Evolutionary conservation across 139 green algal genomes (phyloP), one percentile per base, ranked within the genome.

Genomic region (Tetradesmus lagerheimii): DNA sequence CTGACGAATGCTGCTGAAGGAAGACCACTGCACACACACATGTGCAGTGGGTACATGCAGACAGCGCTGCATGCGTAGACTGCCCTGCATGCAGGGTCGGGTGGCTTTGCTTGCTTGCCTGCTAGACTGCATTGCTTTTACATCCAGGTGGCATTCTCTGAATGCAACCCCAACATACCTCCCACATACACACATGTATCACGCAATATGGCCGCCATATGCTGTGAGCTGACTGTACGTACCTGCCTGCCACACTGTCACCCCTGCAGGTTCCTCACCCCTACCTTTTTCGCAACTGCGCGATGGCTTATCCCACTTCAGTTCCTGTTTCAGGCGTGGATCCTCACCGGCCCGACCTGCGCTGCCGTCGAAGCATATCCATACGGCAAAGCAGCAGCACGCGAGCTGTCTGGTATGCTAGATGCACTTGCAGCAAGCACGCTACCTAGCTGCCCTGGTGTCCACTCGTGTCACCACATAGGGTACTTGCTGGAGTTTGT

Each of bases 211-310:
- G 47, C 47, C 47, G 47, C 47, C 47, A 23, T 14, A 11, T 62
- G 1, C 8, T 16, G 20, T 18, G 47, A 16, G 2, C 47, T 20
- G 8, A 11, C 27, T 35, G 62, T 14, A 75, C n/a, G 64, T 35
- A 35, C 3, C 8, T 6, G 16, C 64, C 4, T 1, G 25, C 8
- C 29, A 12, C 64, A 75, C 29, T 35, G 4, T 23, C 11, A 23
- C 14, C 2, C 4, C 31, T 43, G 34, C 82, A 87, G 82, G 82
- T 87, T 87, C 34, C 53, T 87, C 9, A 87, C 82, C 29, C 82
- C 82, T 2, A 87, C 50, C 9, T 79, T 87, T 37, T 87, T 87
- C 34, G 34, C 37, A 2, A 50, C 37, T 35, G 50, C 82, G 6
- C 35, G 37, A 4, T 78, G 34, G 53, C 35, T 87, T 1, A 38